phyloP scores from a whole-genome alignment of 78 protist genomes.

The Dictyostelium firmibasis region DNA sequence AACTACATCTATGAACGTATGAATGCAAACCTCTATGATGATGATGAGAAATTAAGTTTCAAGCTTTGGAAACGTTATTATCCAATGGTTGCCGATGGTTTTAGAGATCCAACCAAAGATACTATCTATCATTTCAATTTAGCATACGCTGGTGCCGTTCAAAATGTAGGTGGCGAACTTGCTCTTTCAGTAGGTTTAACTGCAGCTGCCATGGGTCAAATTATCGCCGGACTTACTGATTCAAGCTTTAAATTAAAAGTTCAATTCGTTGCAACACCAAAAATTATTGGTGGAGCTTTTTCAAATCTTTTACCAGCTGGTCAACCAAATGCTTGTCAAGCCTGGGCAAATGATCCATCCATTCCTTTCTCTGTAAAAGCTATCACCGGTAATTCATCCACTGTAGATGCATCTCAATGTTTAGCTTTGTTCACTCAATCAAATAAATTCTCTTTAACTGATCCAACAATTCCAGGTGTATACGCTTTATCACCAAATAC shows the following conservation, averaged over 20 bases:
- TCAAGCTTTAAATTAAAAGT: not conserved
- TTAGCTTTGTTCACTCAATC: not conserved
- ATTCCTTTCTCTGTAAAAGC: not conserved
- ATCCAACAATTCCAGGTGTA: not conserved
- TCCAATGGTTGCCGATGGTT: not conserved
- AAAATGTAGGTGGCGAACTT: not conserved
- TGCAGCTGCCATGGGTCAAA: not conserved
- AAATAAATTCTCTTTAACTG: not conserved
- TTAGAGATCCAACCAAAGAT: conserved; percentile 22
- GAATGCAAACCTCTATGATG: not conserved
- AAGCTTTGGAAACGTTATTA: conserved; percentile 29
- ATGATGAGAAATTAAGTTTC: conserved; percentile 4
- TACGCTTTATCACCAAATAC: too few relatives aligned
- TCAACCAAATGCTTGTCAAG: not conserved
- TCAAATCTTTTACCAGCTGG: not conserved
- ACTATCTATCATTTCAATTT: conserved; percentile 48
- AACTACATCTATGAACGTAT: conserved; percentile 28
- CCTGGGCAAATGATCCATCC: not conserved
- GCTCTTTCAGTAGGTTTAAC: not conserved
- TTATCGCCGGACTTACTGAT: not conserved
- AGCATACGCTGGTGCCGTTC: conserved; percentile 19
- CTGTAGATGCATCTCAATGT: not conserved
- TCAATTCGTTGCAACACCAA: not conserved
- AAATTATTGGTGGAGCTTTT: not conserved
- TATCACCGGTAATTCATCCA: not conserved